These are phyloP conservation scores for Leishmania major DNA, from an alignment of 208 protist genomes.

Conservation along the genomic window DNA sequence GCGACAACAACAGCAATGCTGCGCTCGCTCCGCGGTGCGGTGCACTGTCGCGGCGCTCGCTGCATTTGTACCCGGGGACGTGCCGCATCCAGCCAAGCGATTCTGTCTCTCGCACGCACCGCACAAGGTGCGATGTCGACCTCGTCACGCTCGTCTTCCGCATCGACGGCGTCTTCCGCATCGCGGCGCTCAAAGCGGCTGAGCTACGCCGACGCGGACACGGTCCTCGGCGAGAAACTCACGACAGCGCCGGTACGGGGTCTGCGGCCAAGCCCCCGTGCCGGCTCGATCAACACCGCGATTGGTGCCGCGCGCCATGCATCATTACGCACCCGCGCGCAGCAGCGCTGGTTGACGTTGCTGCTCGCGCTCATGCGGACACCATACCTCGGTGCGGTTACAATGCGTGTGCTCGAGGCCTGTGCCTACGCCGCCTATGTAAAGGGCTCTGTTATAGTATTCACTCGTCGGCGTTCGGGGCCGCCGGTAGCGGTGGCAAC, in stretches of 20 bases:
- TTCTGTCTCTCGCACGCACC: not conserved
- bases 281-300: not conserved
- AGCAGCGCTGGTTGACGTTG: conserved; percentile 19
- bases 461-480: conserved; percentile 42
- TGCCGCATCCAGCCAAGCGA: not conserved
- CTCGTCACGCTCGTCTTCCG: not conserved
- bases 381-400: conserved; percentile 20
- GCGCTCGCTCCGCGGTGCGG: not conserved
- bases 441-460: conserved; percentile 48
- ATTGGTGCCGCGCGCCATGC: not conserved
- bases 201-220: conserved; percentile 38
- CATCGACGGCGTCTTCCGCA: not conserved
- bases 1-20: not conserved
- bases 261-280: not conserved
- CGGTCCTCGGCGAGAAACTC: conserved; percentile 1
- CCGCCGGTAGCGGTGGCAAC: conserved; percentile 22
- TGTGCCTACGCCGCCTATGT: conserved; percentile 60
- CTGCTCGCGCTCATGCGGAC: conserved; percentile 31
- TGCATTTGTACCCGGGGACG: no score
- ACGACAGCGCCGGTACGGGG: not conserved
- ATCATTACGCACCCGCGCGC: conserved; percentile 3
- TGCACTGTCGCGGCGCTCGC: not conserved
- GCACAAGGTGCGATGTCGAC: not conserved
- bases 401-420: conserved; percentile 26
- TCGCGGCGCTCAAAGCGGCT: conserved; percentile 24